Conservation (phyloP, 2,329 filamentous ascomycete species). For the Sporothrix humicola region DNA sequence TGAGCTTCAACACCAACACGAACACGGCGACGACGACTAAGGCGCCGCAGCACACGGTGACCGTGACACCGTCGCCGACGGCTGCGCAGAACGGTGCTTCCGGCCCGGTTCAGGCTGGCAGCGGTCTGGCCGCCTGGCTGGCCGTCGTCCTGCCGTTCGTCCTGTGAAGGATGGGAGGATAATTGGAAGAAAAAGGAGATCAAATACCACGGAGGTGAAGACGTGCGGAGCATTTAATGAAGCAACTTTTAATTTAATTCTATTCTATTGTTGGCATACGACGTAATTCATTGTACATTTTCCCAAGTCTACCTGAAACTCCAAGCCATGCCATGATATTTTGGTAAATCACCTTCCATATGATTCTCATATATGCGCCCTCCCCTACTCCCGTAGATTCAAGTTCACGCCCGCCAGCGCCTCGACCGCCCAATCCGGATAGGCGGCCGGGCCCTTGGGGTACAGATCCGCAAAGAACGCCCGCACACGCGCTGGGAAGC, state of each 20-base stretch:
- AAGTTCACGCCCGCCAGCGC: conserved; percentile 81
- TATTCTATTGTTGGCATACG: conserved; percentile 13
- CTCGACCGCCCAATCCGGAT: conserved; percentile 83
- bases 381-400: conserved; percentile 56
- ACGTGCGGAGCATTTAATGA: not conserved
- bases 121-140: conserved; percentile 29
- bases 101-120: not conserved
- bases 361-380: too few species aligned
- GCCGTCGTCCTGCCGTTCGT: conserved; percentile 32
- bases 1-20: not conserved
- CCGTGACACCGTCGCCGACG: conserved; percentile 24
- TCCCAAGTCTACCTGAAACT: conserved; percentile 12
- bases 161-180: conserved; percentile 1
- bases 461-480: conserved; percentile 81
- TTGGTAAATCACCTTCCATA: not conserved
- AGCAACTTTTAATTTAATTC: not conserved
- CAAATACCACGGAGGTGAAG: not conserved
- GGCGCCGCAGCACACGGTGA: conserved; percentile 28
- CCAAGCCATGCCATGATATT: conserved; percentile 21
- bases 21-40: conserved; percentile 23
- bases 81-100: conserved; percentile 8
- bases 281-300: conserved; percentile 19
- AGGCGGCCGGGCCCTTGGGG: conserved; percentile 62
- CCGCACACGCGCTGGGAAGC: conserved; percentile 77
- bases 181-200: not conserved